Evolutionary conservation across 768 basidiomycete genomes (phyloP).

Genomic region (Trametes meyenii): DNA sequence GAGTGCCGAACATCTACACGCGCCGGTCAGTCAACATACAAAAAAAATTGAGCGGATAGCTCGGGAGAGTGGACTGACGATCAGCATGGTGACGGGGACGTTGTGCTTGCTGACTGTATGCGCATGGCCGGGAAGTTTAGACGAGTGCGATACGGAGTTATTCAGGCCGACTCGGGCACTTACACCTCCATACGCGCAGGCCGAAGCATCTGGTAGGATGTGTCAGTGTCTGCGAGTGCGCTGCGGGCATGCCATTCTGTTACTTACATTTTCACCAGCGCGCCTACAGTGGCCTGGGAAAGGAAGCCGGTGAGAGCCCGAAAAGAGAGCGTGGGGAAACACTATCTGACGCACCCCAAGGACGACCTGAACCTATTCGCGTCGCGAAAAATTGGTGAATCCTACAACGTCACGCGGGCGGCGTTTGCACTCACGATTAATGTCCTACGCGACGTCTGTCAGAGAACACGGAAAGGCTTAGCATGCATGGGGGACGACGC

Average conservation of each 20-base stretch:
- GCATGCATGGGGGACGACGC: not conserved
- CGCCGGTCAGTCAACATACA: too few relatives aligned
- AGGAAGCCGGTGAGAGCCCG: slow-evolving; percentile 1
- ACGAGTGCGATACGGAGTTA: not conserved
- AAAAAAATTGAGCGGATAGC: not conserved
- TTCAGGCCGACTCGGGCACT: slow-evolving; percentile 12
- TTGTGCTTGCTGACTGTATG: slow-evolving; percentile 58
- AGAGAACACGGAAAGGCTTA: not conserved
- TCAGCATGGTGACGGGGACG: slow-evolving; percentile 44
- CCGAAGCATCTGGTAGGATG: slow-evolving; percentile 57
- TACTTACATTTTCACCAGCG: slow-evolving; percentile 56
- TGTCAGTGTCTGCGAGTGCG: not conserved
- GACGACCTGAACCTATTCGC: slow-evolving; percentile 31
- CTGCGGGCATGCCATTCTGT: too few relatives aligned
- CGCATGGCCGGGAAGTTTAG: slow-evolving; percentile 9
- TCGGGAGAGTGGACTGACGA: slow-evolving; percentile 42
- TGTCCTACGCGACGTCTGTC: slow-evolving; percentile 3
- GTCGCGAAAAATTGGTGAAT: not conserved
- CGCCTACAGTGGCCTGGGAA: slow-evolving; percentile 51
- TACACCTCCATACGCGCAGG: slow-evolving; percentile 67
- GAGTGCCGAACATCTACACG: slow-evolving; percentile 46
- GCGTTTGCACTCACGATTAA: slow-evolving; percentile 21
- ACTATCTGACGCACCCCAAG: slow-evolving; percentile 27
- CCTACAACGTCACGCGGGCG: not conserved
- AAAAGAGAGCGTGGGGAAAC: not conserved